Base-by-base conservation (phyloP, 371 early-diverging fungal species). In the Rhizopus sp. region DNA sequence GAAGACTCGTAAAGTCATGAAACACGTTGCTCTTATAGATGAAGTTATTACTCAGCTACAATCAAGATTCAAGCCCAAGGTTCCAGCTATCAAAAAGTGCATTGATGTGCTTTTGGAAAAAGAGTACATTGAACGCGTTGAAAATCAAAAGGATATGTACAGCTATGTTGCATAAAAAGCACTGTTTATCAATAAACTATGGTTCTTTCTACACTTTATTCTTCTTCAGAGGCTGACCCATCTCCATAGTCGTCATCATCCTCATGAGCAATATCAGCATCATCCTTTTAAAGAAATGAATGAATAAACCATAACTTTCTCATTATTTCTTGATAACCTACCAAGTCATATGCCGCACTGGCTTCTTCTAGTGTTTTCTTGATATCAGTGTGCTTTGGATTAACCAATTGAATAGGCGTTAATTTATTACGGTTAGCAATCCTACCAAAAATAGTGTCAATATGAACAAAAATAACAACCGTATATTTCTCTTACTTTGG, bases 1-100 rank as follows among this genome's bases (percentile, higher is more conserved):
- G 98, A 98, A 98, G 85, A 93, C 97, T 5, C 90, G 97, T 42
- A 94, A 95, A 74, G 83, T 84, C 46, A 80, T 97, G 84, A 90
- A 91, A 64, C 94, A 97, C 71, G 83, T 86, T 7, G 80, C 83
- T 17, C 82, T 98, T 13, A 85, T 98, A 55, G 84, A 88, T 47
- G 98, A 97, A 63, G 93, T 94, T 7, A 91, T 97, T 42, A 78
- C 82, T 12, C 95, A 96, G 62, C 80, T 95, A 29, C 85, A 89
- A 67, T 84, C 92, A 39, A 84, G 96, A 53, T 98, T 97, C 80
- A 91, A 92, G 68, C 97, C 99, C 5, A 85, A 88, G 60, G 82
- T 96, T 15, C 79, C 88, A 17, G 94, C 92, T 55, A 97, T 98
- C 78, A 98, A 97, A 73, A 94, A 96, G 78, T 91, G 91, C 59